phyloP scores from a whole-genome alignment of 176 grass and related monocot species.

The Aegilops speltoides region DNA sequence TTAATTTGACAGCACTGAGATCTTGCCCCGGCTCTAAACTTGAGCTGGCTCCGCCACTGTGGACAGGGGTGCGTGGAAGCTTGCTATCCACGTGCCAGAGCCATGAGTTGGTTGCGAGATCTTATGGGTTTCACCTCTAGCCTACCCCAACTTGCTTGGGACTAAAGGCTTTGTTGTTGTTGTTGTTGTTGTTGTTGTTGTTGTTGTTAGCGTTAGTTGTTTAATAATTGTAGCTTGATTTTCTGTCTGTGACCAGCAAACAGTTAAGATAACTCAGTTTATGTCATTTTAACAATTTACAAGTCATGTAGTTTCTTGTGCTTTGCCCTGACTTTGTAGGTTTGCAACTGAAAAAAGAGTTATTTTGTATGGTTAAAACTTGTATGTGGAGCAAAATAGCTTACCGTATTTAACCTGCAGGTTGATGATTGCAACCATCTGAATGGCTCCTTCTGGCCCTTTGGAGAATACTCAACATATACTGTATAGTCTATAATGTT shows the following conservation, averaged over 20 bases:
- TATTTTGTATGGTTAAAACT: background rate
- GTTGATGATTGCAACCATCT: conserved; percentile 26
- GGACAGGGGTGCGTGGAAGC: no score
- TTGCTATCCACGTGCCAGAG: no score
- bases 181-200: no score
- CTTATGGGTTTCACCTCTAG: no score
- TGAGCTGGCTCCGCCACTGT: no score
- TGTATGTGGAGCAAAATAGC: background rate
- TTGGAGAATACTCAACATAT: conserved; percentile 20
- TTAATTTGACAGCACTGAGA: no score
- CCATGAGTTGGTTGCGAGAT: no score
- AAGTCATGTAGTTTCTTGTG: background rate
- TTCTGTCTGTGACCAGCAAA: background rate
- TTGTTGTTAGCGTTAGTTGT: background rate
- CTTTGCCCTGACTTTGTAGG: background rate
- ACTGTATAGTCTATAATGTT: background rate
- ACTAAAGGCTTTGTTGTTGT: no score
- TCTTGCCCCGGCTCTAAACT: no score
- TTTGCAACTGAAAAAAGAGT: background rate
- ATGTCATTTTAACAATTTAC: background rate
- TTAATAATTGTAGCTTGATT: background rate
- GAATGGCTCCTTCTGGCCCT: conserved; percentile 35
- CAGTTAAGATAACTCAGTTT: background rate
- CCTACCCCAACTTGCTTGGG: no score
- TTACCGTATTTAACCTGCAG: conserved; percentile 32